Evolutionary conservation across 129 eudicot genomes (phyloP).

Genomic region (Sambucus nigra): DNA sequence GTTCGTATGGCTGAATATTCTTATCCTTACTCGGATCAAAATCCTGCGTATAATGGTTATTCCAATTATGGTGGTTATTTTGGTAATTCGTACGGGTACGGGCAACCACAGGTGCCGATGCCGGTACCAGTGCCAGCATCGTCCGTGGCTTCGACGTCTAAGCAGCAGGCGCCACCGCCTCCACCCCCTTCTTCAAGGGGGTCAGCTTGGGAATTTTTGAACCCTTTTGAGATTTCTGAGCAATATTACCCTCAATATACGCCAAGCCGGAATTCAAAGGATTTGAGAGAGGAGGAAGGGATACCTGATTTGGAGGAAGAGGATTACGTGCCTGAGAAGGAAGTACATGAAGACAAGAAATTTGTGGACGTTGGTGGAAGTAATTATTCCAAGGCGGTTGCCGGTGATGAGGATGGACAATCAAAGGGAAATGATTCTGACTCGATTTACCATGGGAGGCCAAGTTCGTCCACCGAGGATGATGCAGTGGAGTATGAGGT

Average conservation of each 20-base stretch:
- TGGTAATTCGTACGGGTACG: constrained; percentile 20
- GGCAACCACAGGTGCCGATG: constrained; percentile 15
- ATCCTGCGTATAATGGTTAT: constrained; percentile 17
- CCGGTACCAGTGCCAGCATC: constrained; percentile 16
- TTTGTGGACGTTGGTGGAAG: constrained; percentile 32
- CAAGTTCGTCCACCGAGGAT: constrained; percentile 31
- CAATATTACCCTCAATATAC: constrained; percentile 53
- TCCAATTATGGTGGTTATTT: constrained; percentile 43
- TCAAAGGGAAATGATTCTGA: constrained; percentile 29
- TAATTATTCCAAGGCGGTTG: constrained; percentile 28
- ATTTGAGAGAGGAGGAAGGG: constrained; percentile 87
- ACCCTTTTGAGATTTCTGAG: constrained; percentile 65
- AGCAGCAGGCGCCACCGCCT: constrained; percentile 61
- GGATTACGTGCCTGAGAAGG: constrained; percentile 50
- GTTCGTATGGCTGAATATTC: constrained; percentile 52
- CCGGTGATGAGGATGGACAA: constrained; percentile 19
- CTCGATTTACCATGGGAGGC: constrained; percentile 24
- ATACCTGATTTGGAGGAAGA: constrained; percentile 97
- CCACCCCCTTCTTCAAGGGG: constrained; percentile 65
- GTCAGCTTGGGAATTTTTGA: constrained; percentile 75
- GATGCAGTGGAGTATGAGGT: constrained; percentile 79
- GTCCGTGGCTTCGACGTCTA: constrained; percentile 20
- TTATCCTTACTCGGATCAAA: constrained; percentile 20
- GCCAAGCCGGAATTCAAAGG: constrained; percentile 61
- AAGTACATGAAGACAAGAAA: constrained; percentile 58